A percentile compares a stretch with the other conserved stretches of the same genome.
Evolutionary conservation across 2,329 filamentous ascomycete species (phyloP).

Genomic region (Escovopsis sp.): DNA sequence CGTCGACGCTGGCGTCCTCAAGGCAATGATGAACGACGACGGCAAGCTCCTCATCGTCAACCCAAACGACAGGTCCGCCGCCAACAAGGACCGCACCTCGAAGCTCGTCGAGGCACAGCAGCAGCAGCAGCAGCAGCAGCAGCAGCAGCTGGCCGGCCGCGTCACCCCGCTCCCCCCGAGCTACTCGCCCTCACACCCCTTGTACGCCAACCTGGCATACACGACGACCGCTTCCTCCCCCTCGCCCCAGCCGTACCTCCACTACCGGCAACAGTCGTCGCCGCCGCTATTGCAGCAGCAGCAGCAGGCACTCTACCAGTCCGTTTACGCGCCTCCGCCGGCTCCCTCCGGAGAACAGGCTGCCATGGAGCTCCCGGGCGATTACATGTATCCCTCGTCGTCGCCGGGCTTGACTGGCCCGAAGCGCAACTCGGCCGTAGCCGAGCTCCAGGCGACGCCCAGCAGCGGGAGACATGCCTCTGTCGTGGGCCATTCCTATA

Average conservation of each 20-base stretch:
- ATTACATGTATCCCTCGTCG: conserved; percentile 27
- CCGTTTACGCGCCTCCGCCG: conserved; percentile 12
- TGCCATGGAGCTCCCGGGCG: conserved; percentile 32
- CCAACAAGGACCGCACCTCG: conserved; percentile 4
- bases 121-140: not conserved
- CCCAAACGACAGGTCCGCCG: conserved; percentile 33
- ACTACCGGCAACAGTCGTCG: conserved; percentile 3
- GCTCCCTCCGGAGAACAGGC: conserved; percentile 12
- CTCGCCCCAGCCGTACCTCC: conserved; percentile 6
- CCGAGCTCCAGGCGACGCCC: not conserved
- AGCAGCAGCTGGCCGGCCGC: not conserved
- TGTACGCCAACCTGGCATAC: conserved; percentile 7
- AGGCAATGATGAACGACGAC: conserved; percentile 49
- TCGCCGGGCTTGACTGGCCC: conserved; percentile 13
- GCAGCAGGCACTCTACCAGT: conserved; percentile 4
- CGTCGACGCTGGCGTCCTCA: conserved; percentile 48
- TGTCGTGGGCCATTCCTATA: no score
- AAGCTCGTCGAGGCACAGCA: not conserved
- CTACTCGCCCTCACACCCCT: conserved; percentile 12
- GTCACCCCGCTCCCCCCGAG: conserved; percentile 21
- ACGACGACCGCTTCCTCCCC: not conserved
- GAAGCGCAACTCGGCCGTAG: conserved; percentile 13
- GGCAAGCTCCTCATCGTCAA: conserved; percentile 47
- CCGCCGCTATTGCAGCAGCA: not conserved
- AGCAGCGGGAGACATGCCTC: no score